Percentiles rank a stretch among this genome's conserved stretches.
phyloP scores from a whole-genome alignment of 2,329 filamentous ascomycete species.

The Epicoccum nigrum region DNA sequence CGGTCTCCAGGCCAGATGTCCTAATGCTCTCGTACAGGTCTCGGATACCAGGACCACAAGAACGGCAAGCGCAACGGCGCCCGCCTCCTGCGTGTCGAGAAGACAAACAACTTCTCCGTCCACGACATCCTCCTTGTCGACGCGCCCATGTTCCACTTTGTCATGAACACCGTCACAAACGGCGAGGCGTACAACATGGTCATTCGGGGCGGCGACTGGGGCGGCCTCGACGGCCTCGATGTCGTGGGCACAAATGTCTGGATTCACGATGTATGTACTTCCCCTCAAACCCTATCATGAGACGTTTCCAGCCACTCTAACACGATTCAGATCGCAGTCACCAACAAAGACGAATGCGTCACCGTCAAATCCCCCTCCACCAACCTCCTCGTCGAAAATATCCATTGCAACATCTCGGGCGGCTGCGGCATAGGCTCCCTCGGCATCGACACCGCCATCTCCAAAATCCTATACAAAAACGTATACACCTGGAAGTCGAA shows the following conservation, averaged over 20 bases:
- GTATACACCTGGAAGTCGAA: conserved; percentile 65
- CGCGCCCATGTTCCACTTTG: conserved; percentile 58
- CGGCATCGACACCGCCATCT: conserved; percentile 56
- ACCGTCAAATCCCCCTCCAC: conserved; percentile 58
- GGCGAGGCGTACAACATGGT: conserved; percentile 64
- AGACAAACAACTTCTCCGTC: conserved; percentile 55
- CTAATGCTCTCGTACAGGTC: neutral
- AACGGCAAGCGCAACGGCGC: conserved; percentile 51
- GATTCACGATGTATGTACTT: conserved; percentile 57
- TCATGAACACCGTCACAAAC: conserved; percentile 57
- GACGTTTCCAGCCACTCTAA: no score
- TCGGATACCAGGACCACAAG: conserved; percentile 57
- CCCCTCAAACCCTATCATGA: no score
- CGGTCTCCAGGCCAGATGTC: neutral
- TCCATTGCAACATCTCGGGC: conserved; percentile 68
- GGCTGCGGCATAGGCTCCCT: conserved; percentile 65
- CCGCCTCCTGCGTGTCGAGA: conserved; percentile 54
- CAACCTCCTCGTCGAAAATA: conserved; percentile 64
- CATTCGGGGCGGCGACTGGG: conserved; percentile 59
- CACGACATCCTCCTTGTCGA: conserved; percentile 59
- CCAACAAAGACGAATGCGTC: conserved; percentile 68
- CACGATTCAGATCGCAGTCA: conserved; percentile 56
- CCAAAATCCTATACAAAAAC: conserved; percentile 61
- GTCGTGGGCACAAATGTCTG: conserved; percentile 62
- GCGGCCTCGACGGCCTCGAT: conserved; percentile 63